phyloP scores from a whole-genome alignment of 2,329 filamentous ascomycete species.

The Sclerotinia minor region DNA sequence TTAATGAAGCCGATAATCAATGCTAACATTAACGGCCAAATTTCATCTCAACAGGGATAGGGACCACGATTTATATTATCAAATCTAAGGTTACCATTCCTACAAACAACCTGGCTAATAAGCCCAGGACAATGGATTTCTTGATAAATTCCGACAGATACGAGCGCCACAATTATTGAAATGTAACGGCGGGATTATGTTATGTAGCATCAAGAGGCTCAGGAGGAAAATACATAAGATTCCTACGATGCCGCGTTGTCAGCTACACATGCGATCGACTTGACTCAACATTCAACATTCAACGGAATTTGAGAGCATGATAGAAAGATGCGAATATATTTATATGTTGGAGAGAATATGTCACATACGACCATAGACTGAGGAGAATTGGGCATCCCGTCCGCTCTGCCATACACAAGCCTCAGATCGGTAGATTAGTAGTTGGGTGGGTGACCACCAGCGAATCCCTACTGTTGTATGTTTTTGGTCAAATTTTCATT shows the following conservation, averaged over 20 bases:
- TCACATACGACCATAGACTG: conserved; percentile 5
- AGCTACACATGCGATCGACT: background rate
- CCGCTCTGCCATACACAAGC: conserved; percentile 16
- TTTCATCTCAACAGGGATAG: background rate
- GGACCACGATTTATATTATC: conserved; percentile 6
- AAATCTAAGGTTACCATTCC: background rate
- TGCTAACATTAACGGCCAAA: background rate
- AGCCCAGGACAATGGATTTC: background rate
- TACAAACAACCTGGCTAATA: background rate
- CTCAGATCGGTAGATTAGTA: conserved; percentile 15
- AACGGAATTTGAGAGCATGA: background rate
- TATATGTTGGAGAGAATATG: accelerated
- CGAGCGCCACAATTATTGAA: conserved; percentile 1
- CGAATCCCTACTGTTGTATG: conserved; percentile 14
- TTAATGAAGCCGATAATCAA: background rate
- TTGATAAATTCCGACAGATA: background rate
- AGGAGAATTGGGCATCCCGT: conserved; percentile 13
- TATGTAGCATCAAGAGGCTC: background rate
- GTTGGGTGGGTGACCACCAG: conserved; percentile 18
- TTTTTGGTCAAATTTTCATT: background rate
- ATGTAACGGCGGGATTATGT: conserved; percentile 5
- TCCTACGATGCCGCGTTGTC: background rate
- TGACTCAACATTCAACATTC: no score
- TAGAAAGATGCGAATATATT: accelerated
- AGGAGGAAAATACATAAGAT: background rate